Conservation (phyloP, 2,329 filamentous ascomycete genomes). For the Colletotrichum gigasporum region DNA sequence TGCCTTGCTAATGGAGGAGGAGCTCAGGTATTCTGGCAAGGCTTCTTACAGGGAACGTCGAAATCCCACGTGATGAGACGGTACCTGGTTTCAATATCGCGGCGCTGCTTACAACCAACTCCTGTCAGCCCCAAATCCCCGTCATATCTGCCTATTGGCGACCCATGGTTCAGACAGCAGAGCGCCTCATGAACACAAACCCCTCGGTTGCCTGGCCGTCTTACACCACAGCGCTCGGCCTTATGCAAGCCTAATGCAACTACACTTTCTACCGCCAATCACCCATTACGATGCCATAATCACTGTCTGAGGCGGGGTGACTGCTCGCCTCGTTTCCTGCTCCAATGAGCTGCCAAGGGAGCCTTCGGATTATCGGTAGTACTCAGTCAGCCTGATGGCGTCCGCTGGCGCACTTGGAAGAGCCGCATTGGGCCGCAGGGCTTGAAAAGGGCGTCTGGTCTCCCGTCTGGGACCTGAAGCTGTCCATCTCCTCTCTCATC, state of each 20-base stretch:
- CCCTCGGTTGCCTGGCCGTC: conserved; percentile 8
- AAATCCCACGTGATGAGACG: background rate
- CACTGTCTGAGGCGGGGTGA: conserved; percentile 1
- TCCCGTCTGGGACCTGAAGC: too few species aligned
- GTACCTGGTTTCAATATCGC: background rate
- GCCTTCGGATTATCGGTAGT: background rate
- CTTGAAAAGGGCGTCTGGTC: background rate
- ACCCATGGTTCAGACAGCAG: conserved; percentile 10
- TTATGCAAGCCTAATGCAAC: conserved; percentile 14
- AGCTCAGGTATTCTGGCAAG: too few species aligned
- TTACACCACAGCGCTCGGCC: background rate
- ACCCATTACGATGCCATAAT: background rate
- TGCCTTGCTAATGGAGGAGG: too few species aligned
- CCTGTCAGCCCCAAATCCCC: conserved; percentile 4
- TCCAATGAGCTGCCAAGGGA: background rate
- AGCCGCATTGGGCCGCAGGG: background rate
- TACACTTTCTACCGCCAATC: conserved; percentile 8
- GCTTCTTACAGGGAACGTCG: background rate
- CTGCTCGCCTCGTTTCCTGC: background rate
- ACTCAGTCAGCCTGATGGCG: background rate
- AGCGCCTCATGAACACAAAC: conserved; percentile 1
- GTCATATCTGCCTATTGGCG: background rate
- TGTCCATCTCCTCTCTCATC: background rate
- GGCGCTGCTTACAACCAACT: background rate
- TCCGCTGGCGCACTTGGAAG: background rate